Conservation (phyloP, 768 basidiomycete species). For the Serendipita vermifera region DNA sequence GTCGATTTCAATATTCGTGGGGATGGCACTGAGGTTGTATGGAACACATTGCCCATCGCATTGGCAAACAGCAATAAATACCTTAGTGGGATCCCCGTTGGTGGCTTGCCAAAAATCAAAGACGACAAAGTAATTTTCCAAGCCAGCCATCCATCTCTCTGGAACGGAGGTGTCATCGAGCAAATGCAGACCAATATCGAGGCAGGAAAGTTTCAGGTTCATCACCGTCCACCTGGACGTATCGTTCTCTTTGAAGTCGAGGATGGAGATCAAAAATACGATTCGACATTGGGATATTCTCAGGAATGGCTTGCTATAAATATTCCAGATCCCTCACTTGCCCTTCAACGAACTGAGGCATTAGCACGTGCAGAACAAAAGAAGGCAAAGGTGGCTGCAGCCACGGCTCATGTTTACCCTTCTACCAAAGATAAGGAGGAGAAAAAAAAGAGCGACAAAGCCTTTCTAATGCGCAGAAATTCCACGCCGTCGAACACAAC, state of each 20-base stretch:
- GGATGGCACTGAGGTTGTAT: neutral
- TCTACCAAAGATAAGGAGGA: neutral
- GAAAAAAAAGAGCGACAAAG: neutral
- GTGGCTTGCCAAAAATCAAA: neutral
- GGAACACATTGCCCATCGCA: neutral
- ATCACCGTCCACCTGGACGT: neutral
- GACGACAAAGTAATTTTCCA: conserved; percentile 8
- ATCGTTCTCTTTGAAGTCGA: conserved; percentile 8
- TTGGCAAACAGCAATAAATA: neutral
- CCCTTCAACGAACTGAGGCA: neutral
- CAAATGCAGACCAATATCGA: neutral
- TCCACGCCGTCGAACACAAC: too few relatives aligned
- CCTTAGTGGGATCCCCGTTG: neutral
- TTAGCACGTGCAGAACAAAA: neutral
- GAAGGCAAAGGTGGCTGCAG: neutral
- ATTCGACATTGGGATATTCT: neutral
- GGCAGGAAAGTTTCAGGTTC: neutral
- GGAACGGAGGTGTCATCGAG: neutral
- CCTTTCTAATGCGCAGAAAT: neutral
- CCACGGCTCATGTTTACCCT: neutral
- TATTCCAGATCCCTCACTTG: neutral
- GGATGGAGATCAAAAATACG: neutral
- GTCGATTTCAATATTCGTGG: neutral
- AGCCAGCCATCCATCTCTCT: conserved; percentile 1
- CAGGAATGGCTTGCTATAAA: conserved; percentile 1